Conservation (phyloP, 352 stramenopile genomes). For the Globisporangium nodosum region DNA sequence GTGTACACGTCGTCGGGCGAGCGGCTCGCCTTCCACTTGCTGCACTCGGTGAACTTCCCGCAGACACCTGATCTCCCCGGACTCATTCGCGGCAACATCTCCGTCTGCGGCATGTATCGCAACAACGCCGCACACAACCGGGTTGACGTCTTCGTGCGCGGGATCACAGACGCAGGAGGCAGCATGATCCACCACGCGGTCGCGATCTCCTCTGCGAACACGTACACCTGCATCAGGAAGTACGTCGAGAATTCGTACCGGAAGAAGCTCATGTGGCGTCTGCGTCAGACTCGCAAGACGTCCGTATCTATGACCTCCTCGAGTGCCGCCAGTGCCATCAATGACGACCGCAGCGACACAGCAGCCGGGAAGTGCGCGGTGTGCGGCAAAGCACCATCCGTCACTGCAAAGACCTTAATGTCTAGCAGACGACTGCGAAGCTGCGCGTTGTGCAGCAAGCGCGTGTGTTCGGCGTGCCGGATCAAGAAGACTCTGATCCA, state of each 20-base stretch:
- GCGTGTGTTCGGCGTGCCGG: constrained; percentile 7
- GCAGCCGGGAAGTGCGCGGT: neutral
- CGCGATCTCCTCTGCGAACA: constrained; percentile 25
- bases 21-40: constrained; percentile 25
- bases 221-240: constrained; percentile 19
- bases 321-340: no score
- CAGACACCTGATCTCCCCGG: constrained; percentile 5
- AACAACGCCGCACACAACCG: constrained; percentile 16
- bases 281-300: neutral
- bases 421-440: neutral
- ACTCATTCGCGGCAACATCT: constrained; percentile 31
- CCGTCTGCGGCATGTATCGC: constrained; percentile 33
- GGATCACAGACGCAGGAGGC: constrained; percentile 28
- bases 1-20: constrained; percentile 19
- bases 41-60: constrained; percentile 29
- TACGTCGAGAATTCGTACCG: constrained; percentile 3
- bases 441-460: constrained; percentile 2
- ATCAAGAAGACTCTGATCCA: constrained; percentile 10
- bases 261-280: constrained; percentile 15
- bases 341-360: no score
- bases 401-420: neutral
- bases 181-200: constrained; percentile 19
- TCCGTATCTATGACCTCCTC: no score
- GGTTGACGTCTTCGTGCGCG: constrained; percentile 38
- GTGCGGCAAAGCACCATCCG: neutral